Base-by-base conservation (phyloP, 768 basidiomycete genomes). In the Mrakia frigida region DNA sequence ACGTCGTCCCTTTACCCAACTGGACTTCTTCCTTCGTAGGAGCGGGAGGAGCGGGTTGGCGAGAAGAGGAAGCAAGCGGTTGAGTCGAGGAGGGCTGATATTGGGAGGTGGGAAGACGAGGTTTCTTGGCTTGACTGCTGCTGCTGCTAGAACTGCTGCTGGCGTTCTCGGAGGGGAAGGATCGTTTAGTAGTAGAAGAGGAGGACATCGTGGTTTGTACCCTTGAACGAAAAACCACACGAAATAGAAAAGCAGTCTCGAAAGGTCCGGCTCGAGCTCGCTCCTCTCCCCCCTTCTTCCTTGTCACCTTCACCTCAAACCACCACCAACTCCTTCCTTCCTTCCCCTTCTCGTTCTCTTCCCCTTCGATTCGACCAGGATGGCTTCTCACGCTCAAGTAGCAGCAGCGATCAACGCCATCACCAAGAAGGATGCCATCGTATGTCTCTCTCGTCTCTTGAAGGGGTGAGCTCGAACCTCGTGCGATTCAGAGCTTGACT, bases 401-500 rank as follows among this genome's bases (percentile, higher is more conserved):
- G 28, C n/a, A 39, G 73, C 73, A 5, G 73, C 73, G 25, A 53
- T 74, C 14, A 41, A 53, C 6, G 73, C 73, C 5, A 60, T 74
- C 25, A 74, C 73, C 37, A 74, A 74, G 59, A 74, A 74, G 41
- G 31, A 35, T 33, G 25, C 60, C 25, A 43, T 74, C 37, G 73
- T 74, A 46, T 13, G 73, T 61, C 33, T 41, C 39, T 41, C 39
- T 41, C 39, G 6, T 41, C 39, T 11, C 39, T 41, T 41, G 39
- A 11, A 41, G 39, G 5, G 39, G 5, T 41, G 46, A 50, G 18
- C 46, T 41, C n/a, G 33, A 50, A 16, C 43, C n/a, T 53, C 33
- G 3, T n/a, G 18, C 53, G 43, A 46, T 2, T 46, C 2, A 50
- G 18, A 50, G 46, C 46, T n/a, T n/a, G n/a, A 23, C 43, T 18